These are phyloP conservation scores for Physaria fendleri DNA, from an alignment of 345 rosid species.

Conservation along the genomic window DNA sequence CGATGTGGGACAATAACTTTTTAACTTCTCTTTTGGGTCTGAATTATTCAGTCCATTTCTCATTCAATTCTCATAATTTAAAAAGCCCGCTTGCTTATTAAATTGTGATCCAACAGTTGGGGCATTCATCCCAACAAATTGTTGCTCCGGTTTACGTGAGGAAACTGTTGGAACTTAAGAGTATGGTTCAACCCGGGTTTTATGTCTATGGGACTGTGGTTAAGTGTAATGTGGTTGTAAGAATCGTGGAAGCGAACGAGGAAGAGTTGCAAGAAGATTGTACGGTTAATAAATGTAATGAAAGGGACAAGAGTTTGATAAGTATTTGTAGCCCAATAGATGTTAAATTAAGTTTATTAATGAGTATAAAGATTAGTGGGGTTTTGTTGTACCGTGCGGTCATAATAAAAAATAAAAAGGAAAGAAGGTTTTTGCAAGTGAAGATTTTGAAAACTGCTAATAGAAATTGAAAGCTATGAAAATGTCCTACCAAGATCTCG, in stretches of 20 bases:
- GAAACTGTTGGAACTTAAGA: slow-evolving; percentile 61
- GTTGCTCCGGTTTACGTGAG: slow-evolving; percentile 76
- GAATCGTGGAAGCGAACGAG: slow-evolving; percentile 38
- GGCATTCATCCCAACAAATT: too few species aligned
- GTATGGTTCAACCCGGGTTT: slow-evolving; percentile 80
- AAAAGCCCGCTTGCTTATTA: too few species aligned
- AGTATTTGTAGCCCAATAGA: slow-evolving; percentile 32
- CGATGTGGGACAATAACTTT: too few species aligned
- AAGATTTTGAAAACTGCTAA: too few species aligned
- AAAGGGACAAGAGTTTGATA: slow-evolving; percentile 23
- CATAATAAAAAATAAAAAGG: slow-evolving; percentile 23
- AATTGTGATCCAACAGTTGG: too few species aligned
- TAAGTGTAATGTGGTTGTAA: slow-evolving; percentile 91
- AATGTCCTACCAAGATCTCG: too few species aligned
- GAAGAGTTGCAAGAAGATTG: slow-evolving; percentile 17
- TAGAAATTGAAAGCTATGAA: too few species aligned
- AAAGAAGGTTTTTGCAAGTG: slow-evolving; percentile 14
- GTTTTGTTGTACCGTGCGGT: too few species aligned
- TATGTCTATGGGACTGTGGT: slow-evolving; percentile 70
- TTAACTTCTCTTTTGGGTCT: too few species aligned
- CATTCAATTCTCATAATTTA: too few species aligned
- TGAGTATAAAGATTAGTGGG: slow-evolving; percentile 20
- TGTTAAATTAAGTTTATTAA: slow-evolving; percentile 8
- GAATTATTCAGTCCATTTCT: too few species aligned
- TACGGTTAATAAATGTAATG: slow-evolving; percentile 24